A percentile compares a stretch with the other conserved stretches of the same genome.
Conservation (phyloP, 306 rosid species). For the Sphenostylis stenocarpa region DNA sequence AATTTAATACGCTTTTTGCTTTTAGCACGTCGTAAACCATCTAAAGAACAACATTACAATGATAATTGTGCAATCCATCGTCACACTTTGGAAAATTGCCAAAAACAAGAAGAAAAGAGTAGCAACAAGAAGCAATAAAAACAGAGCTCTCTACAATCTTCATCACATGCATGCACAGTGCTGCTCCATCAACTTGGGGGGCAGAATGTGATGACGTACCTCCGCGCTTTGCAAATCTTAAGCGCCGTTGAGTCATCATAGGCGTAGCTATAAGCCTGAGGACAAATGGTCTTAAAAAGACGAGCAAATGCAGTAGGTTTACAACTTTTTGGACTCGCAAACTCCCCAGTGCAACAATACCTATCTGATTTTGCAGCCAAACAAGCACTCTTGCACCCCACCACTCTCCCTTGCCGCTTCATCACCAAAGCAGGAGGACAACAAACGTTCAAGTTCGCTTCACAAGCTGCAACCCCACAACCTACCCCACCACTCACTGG, state of each 20-base stretch:
- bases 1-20: background rate
- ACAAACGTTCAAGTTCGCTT: slow-evolving; percentile 50
- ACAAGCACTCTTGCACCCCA: slow-evolving; percentile 81
- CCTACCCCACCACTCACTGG: slow-evolving; percentile 36
- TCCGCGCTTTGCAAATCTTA: slow-evolving; percentile 53
- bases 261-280: slow-evolving; percentile 66
- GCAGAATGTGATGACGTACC: slow-evolving; percentile 64
- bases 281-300: slow-evolving; percentile 62
- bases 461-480: slow-evolving; percentile 66
- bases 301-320: slow-evolving; percentile 51
- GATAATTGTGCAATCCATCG: background rate
- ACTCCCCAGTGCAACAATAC: slow-evolving; percentile 72
- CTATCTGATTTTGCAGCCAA: slow-evolving; percentile 61
- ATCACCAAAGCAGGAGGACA: slow-evolving; percentile 59
- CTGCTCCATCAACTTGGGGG: slow-evolving; percentile 38
- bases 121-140: background rate
- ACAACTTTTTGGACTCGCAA: slow-evolving; percentile 49
- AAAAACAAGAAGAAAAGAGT: background rate
- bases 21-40: background rate
- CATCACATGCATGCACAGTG: background rate
- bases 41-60: background rate
- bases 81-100: background rate
- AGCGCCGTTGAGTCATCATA: slow-evolving; percentile 63
- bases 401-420: slow-evolving; percentile 51
- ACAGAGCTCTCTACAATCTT: background rate